Conservation (phyloP, 192 early-diverging fungal genomes). For the Pecoramyces ruminantium region DNA sequence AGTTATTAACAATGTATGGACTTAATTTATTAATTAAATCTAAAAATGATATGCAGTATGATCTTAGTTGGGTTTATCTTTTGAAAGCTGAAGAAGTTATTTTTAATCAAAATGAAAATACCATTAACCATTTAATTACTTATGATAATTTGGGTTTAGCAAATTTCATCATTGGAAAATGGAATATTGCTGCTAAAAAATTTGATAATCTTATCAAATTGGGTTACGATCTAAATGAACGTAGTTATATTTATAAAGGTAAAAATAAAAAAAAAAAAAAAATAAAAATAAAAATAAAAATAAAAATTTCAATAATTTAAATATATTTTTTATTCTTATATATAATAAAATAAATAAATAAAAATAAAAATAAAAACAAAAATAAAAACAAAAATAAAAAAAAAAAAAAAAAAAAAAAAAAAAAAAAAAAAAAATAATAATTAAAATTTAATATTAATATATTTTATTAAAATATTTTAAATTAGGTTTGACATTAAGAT, state of each 20-base stretch:
- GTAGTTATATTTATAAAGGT: neutral
- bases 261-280: neutral
- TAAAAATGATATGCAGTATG: neutral
- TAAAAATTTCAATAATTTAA: no score
- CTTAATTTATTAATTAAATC: neutral
- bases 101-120: neutral
- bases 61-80: neutral
- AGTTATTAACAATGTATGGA: neutral
- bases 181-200: neutral
- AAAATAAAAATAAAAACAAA: no score
- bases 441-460: no score
- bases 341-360: no score
- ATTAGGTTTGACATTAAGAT: neutral
- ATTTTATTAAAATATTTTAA: neutral
- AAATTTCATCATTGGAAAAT: neutral
- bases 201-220: neutral
- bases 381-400: no score
- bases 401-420: no score
- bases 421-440: no score
- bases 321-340: no score
- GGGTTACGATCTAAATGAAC: neutral
- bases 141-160: neutral
- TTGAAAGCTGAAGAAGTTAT: neutral
- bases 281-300: no score
- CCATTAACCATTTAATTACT: neutral